phyloP scores from a whole-genome alignment of 1,139 yeast species.

The Pichia sp. region DNA sequence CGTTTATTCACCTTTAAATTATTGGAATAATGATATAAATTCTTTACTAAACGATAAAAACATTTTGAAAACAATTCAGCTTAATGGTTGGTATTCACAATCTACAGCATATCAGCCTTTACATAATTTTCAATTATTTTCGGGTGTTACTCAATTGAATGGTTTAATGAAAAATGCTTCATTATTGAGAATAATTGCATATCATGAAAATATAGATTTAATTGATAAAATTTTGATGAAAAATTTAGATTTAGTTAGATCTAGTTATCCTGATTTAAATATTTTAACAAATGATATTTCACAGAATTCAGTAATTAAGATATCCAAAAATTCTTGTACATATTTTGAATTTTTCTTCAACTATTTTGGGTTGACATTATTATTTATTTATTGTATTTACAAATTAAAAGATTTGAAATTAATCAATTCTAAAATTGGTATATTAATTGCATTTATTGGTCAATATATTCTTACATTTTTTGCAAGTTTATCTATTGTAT shows the following conservation, averaged over 20 bases:
- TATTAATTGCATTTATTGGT: slow-evolving; percentile 54
- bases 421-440: slow-evolving; percentile 54
- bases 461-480: slow-evolving; percentile 43
- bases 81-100: slow-evolving; percentile 20
- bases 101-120: slow-evolving; percentile 18
- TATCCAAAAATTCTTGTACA: slow-evolving; percentile 11
- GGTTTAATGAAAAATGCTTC: slow-evolving; percentile 45
- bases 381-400: slow-evolving; percentile 35
- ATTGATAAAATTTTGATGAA: slow-evolving; percentile 22
- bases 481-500: slow-evolving; percentile 47
- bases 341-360: slow-evolving; percentile 23
- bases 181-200: slow-evolving; percentile 34
- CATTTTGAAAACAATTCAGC: slow-evolving; percentile 33
- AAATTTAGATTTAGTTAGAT: slow-evolving; percentile 24
- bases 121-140: slow-evolving; percentile 30
- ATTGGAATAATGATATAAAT: slow-evolving; percentile 31
- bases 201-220: slow-evolving; percentile 9
- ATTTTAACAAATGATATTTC: neutral
- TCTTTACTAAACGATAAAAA: slow-evolving; percentile 28
- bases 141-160: slow-evolving; percentile 41
- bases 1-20: slow-evolving; percentile 34
- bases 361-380: slow-evolving; percentile 27
- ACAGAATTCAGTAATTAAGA: slow-evolving; percentile 1
- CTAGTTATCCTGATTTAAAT: slow-evolving; percentile 6
- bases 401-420: slow-evolving; percentile 48